Percentiles rank a stretch among this genome's conserved stretches.
Conservation (phyloP, 345 rosid genomes). For the Aquilaria malaccensis region DNA sequence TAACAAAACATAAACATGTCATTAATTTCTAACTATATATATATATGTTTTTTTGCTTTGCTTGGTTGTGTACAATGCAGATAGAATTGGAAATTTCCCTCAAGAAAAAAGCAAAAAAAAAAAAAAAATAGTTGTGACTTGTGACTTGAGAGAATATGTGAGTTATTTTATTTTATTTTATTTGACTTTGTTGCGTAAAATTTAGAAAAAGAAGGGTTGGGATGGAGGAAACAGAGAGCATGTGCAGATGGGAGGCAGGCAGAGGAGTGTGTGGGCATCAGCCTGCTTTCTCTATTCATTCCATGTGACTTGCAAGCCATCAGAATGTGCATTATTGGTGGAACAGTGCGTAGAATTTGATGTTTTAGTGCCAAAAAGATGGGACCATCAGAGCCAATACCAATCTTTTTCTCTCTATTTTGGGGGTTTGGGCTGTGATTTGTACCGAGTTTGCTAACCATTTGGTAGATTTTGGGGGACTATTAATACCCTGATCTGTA, state of each 20-base stretch:
- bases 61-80: constrained; percentile 16
- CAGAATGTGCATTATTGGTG: constrained; percentile 22
- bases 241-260: constrained; percentile 36
- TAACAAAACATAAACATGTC: neutral
- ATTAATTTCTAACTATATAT: constrained; percentile 12
- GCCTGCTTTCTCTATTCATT: constrained; percentile 17
- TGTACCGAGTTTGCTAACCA: constrained; percentile 4
- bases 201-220: neutral
- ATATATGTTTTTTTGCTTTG: neutral
- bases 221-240: constrained; percentile 31
- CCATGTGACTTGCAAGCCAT: constrained; percentile 21
- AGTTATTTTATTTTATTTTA: constrained; percentile 1
- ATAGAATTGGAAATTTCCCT: neutral
- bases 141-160: neutral
- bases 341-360: neutral
- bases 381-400: constrained; percentile 5
- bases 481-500: constrained; percentile 14
- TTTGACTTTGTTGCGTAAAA: constrained; percentile 7
- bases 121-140: constrained; percentile 1
- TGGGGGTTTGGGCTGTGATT: constrained; percentile 8
- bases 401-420: neutral
- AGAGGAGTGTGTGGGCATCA: constrained; percentile 30
- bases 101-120: neutral
- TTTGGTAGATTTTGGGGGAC: constrained; percentile 11
- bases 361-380: no score